Evolutionary conservation across 2,329 filamentous ascomycete species (phyloP).

Genomic region (Zarea fungicola): DNA sequence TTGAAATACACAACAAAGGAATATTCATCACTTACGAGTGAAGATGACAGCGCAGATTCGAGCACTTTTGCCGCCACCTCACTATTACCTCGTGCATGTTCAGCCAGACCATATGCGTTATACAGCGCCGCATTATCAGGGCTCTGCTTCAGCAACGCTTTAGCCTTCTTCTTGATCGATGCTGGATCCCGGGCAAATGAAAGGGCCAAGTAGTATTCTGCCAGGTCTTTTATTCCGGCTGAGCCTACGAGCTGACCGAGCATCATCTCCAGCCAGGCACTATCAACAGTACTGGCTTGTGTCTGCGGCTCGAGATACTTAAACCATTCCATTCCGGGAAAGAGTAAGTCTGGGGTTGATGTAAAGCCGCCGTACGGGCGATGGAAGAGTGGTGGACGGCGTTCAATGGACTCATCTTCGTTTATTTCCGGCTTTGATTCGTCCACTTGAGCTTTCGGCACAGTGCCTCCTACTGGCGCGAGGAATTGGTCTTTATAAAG

Average conservation of each 20-base stretch:
- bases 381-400: constrained; percentile 6
- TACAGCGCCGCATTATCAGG: constrained; percentile 64
- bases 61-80: constrained; percentile 61
- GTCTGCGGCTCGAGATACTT: not conserved
- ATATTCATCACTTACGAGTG: constrained; percentile 23
- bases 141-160: constrained; percentile 67
- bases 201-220: constrained; percentile 66
- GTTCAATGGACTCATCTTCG: constrained; percentile 13
- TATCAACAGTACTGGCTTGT: not conserved
- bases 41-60: constrained; percentile 50
- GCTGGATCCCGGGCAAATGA: constrained; percentile 50
- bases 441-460: constrained; percentile 3
- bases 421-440: constrained; percentile 1
- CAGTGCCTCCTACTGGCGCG: constrained; percentile 1
- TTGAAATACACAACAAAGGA: no score
- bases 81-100: constrained; percentile 52
- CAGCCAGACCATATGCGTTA: constrained; percentile 71
- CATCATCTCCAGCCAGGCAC: not conserved
- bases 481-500: constrained; percentile 29
- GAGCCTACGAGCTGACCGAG: constrained; percentile 47
- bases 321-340: constrained; percentile 3
- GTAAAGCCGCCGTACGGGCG: not conserved
- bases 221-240: constrained; percentile 36
- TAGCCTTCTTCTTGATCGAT: constrained; percentile 64
- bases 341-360: not conserved